Evolutionary conservation across 495 filamentous ascomycete species (phyloP).

Genomic region (Penicillium crystallinum): DNA sequence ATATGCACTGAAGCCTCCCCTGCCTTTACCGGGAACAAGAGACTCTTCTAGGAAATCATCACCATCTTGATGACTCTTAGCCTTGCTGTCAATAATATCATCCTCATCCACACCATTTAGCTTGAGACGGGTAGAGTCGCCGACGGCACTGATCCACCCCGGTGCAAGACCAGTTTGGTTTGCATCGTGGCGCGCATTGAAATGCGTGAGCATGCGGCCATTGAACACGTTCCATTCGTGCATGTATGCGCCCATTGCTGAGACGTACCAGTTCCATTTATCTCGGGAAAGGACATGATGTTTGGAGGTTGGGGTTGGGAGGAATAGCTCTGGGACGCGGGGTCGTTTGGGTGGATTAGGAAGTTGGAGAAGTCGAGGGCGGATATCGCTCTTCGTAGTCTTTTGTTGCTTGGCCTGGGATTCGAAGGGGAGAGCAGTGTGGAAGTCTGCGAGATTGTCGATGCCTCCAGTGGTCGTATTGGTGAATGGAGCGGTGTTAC

Average conservation of each 20-base stretch:
- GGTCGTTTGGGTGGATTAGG: constrained; percentile 59
- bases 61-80: constrained; percentile 1
- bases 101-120: constrained; percentile 18
- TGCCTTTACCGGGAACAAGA: constrained; percentile 24
- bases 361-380: constrained; percentile 43
- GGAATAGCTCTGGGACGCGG: constrained; percentile 27
- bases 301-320: constrained; percentile 18
- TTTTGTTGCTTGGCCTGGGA: constrained; percentile 47
- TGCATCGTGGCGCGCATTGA: constrained; percentile 55
- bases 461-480: constrained; percentile 51
- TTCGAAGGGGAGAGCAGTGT: constrained; percentile 64
- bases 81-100: constrained; percentile 14
- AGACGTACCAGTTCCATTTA: constrained; percentile 56
- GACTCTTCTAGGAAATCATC: constrained; percentile 24
- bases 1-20: constrained; percentile 54
- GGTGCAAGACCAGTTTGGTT: constrained; percentile 44
- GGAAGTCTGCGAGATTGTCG: constrained; percentile 60
- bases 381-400: constrained; percentile 24
- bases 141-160: constrained; percentile 53
- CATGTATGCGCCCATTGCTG: constrained; percentile 63
- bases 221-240: constrained; percentile 64
- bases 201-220: constrained; percentile 59
- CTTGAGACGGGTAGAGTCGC: constrained; percentile 40
- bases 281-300: constrained; percentile 31
- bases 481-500: constrained; percentile 61